These are phyloP conservation scores for Neopestalotiopsis rosae DNA, from an alignment of 2,329 filamentous ascomycete species.

Conservation along the genomic window DNA sequence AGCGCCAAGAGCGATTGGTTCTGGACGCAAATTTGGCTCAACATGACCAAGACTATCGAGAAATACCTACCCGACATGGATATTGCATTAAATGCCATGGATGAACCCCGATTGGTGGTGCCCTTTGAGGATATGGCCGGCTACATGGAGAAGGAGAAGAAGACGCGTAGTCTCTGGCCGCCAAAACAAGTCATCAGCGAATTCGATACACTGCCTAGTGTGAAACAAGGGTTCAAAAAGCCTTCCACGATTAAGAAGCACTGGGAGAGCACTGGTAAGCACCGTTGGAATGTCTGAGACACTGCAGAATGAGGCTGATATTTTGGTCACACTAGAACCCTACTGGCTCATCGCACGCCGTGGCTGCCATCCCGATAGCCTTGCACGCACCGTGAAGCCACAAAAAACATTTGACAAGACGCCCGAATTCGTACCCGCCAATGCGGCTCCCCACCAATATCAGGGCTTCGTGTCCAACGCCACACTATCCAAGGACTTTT, in stretches of 20 bases:
- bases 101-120: slow-evolving; percentile 68
- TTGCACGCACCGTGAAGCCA: slow-evolving; percentile 55
- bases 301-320: background rate
- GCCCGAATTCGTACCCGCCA: slow-evolving; percentile 50
- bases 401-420: slow-evolving; percentile 49
- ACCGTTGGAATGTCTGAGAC: background rate
- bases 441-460: slow-evolving; percentile 54
- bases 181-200: slow-evolving; percentile 49
- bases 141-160: slow-evolving; percentile 58
- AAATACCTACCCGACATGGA: slow-evolving; percentile 70
- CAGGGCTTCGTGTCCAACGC: slow-evolving; percentile 68
- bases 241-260: slow-evolving; percentile 44
- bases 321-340: slow-evolving; percentile 40
- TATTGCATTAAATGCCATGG: slow-evolving; percentile 69
- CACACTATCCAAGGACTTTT: slow-evolving; percentile 65
- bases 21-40: slow-evolving; percentile 62
- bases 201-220: slow-evolving; percentile 49
- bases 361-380: slow-evolving; percentile 67
- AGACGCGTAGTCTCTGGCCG: slow-evolving; percentile 49
- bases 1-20: slow-evolving; percentile 59
- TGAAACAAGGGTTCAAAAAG: slow-evolving; percentile 40
- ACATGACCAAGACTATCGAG: slow-evolving; percentile 58
- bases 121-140: slow-evolving; percentile 66
- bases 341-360: slow-evolving; percentile 64
- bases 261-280: slow-evolving; percentile 58